Percentiles rank a stretch among this genome's conserved stretches.
These are phyloP conservation scores for Colletotrichum siamense DNA, from an alignment of 2,329 filamentous ascomycete species.

Conservation along the genomic window DNA sequence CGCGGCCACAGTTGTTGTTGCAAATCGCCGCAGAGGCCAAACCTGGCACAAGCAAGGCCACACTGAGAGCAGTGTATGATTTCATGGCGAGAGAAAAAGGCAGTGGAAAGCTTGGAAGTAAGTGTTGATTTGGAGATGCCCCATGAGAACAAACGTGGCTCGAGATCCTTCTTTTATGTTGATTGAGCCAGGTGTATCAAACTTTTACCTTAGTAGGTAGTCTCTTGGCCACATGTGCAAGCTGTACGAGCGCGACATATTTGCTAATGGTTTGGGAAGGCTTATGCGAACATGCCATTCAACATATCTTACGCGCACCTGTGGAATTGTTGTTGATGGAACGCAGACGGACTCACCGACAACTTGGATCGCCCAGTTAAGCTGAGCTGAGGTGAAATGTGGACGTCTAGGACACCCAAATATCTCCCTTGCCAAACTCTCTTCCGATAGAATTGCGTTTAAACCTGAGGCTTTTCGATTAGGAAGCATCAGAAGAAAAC, in stretches of 20 bases:
- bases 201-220: background rate
- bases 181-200: background rate
- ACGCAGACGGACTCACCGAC: background rate
- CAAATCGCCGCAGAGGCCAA: background rate
- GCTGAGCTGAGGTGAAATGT: background rate
- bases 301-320: background rate
- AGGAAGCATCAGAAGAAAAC: background rate
- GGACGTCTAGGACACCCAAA: background rate
- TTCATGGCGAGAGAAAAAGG: background rate
- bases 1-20: conserved; percentile 20
- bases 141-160: background rate
- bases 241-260: background rate
- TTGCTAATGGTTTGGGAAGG: background rate
- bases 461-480: fast-evolving
- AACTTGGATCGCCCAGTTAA: background rate
- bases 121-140: background rate
- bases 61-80: too few relatives aligned
- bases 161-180: background rate
- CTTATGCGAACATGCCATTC: background rate
- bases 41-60: background rate
- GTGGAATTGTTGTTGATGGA: background rate
- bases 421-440: too few relatives aligned
- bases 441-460: background rate
- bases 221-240: background rate
- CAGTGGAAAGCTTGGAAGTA: background rate